These are phyloP conservation scores for Phialemoniopsis sp. DNA, from an alignment of 2,329 filamentous ascomycete species.

Conservation along the genomic window DNA sequence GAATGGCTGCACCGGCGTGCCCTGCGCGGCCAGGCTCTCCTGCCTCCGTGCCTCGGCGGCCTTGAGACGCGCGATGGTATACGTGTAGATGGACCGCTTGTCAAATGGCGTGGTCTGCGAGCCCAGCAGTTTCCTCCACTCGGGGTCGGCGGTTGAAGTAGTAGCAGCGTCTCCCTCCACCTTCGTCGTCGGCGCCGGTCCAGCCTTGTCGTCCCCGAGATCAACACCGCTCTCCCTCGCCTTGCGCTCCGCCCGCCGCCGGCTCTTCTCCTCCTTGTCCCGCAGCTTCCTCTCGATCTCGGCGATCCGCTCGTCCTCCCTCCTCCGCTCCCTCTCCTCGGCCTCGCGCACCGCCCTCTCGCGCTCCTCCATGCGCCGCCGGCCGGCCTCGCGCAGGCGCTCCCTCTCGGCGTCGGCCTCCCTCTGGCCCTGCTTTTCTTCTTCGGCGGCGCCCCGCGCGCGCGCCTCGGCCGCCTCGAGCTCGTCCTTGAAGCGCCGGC, in stretches of 20 bases:
- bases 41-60: constrained; percentile 8
- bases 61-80: constrained; percentile 11
- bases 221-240: constrained; percentile 11
- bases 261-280: constrained; percentile 32
- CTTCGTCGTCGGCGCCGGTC: constrained; percentile 6
- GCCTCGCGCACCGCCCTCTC: constrained; percentile 35
- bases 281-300: constrained; percentile 37
- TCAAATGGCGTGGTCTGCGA: constrained; percentile 3
- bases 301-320: constrained; percentile 32
- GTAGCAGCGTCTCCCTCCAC: constrained; percentile 3
- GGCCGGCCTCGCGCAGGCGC: constrained; percentile 25
- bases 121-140: constrained; percentile 9
- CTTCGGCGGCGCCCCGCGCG: constrained; percentile 21
- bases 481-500: constrained; percentile 79
- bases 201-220: constrained; percentile 3
- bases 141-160: not conserved
- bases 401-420: constrained; percentile 19
- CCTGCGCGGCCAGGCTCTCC: constrained; percentile 8
- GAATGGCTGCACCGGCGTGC: constrained; percentile 8
- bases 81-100: constrained; percentile 8
- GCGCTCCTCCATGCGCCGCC: constrained; percentile 32
- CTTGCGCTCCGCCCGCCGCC: constrained; percentile 35
- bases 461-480: constrained; percentile 68
- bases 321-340: constrained; percentile 32
- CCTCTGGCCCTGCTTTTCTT: not conserved